A percentile compares a stretch with the other conserved stretches of the same genome.
Conservation (phyloP, 495 filamentous ascomycete genomes). For the Corynascus novoguineensis region DNA sequence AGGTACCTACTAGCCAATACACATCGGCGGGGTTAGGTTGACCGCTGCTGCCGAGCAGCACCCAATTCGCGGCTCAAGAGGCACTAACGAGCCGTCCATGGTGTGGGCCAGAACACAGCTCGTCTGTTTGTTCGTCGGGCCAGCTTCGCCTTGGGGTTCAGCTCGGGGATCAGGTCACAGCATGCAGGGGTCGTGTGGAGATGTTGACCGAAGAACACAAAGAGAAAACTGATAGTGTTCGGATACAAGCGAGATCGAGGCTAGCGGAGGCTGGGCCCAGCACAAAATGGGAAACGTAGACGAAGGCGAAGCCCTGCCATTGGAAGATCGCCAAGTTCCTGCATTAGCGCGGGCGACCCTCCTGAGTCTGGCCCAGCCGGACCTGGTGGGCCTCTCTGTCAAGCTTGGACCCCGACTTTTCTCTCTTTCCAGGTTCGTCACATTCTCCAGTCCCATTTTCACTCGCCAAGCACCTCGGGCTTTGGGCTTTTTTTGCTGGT, state of each 20-base stretch:
- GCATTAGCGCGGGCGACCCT: background rate
- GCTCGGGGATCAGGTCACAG: background rate
- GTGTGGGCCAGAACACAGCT: background rate
- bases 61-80: background rate
- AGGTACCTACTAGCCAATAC: no score
- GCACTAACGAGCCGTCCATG: background rate
- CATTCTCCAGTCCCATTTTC: background rate
- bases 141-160: conserved; percentile 5
- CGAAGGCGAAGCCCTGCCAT: background rate
- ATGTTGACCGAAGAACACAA: background rate
- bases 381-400: background rate
- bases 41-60: background rate
- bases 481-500: background rate
- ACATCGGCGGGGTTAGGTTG: no score
- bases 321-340: background rate
- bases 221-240: background rate
- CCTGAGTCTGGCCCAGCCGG: background rate
- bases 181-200: background rate
- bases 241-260: background rate
- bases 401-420: conserved; percentile 5
- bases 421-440: background rate
- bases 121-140: background rate
- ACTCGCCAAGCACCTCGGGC: background rate
- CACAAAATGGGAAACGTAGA: background rate
- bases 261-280: background rate